Conservation (phyloP, 2,329 filamentous ascomycete genomes). For the Xylaria hypoxylon region DNA sequence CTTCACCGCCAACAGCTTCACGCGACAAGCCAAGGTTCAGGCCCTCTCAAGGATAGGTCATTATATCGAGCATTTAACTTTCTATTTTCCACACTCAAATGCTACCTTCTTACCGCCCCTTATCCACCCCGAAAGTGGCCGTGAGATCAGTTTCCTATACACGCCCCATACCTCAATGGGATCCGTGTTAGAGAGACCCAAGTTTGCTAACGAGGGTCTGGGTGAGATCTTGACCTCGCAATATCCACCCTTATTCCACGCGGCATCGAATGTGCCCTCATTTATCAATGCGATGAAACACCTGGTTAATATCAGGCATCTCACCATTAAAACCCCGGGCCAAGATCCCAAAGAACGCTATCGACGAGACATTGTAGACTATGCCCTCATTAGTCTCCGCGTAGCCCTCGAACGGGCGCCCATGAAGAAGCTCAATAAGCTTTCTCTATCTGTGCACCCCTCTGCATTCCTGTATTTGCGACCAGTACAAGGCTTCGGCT, state of each 20-base stretch:
- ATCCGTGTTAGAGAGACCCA: conserved; percentile 72
- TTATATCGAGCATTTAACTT: conserved; percentile 81
- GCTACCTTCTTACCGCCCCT: conserved; percentile 88
- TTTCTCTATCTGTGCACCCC: conserved; percentile 82
- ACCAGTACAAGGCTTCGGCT: conserved; percentile 78
- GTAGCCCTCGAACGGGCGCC: conserved; percentile 83
- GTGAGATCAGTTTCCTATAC: conserved; percentile 84
- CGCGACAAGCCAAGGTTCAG: conserved; percentile 76
- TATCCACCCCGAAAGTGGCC: conserved; percentile 79
- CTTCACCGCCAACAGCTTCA: conserved; percentile 81
- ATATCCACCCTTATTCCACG: conserved; percentile 89
- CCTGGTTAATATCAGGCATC: conserved; percentile 76
- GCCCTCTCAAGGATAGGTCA: conserved; percentile 82
- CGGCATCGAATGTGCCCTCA: conserved; percentile 85
- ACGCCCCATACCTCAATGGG: conserved; percentile 77
- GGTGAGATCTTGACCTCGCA: conserved; percentile 86
- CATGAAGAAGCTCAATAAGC: conserved; percentile 71
- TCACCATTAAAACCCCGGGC: conserved; percentile 81
- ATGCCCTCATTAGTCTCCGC: conserved; percentile 86
- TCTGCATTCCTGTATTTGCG: conserved; percentile 82
- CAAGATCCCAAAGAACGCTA: conserved; percentile 77
- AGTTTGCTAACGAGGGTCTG: conserved; percentile 83
- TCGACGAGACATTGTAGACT: conserved; percentile 83
- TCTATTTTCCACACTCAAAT: conserved; percentile 79
- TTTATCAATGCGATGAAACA: conserved; percentile 81